Evolutionary conservation across 169 alveolate genomes (phyloP).

Genomic region (Cryptosporidium bovis): DNA sequence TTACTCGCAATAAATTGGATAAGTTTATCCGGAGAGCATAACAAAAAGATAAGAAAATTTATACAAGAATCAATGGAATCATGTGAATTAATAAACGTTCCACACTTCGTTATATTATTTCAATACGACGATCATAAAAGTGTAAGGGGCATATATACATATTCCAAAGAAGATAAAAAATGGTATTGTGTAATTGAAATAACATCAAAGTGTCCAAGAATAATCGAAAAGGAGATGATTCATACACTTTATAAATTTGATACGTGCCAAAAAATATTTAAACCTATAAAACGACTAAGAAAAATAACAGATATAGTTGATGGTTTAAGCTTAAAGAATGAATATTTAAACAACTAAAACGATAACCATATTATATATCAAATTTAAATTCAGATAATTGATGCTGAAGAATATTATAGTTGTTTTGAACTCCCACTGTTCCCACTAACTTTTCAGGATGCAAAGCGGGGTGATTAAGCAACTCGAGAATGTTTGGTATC

Average conservation of each 20-base stretch:
- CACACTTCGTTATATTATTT: conserved; percentile 53
- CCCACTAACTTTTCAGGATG: conserved; percentile 58
- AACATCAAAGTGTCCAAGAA: conserved; percentile 41
- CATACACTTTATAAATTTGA: conserved; percentile 67
- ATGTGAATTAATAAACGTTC: conserved; percentile 20
- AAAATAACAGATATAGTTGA: conserved; percentile 65
- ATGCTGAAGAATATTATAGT: conserved; percentile 21
- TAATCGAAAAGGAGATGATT: conserved; percentile 38
- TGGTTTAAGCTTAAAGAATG: conserved; percentile 53
- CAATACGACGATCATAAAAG: conserved; percentile 73
- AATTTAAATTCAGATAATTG: conserved; percentile 30
- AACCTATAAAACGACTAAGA: conserved; percentile 20
- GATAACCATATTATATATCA: background rate
- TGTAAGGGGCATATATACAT: conserved; percentile 52
- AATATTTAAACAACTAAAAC: conserved; percentile 10
- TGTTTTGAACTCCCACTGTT: conserved; percentile 53
- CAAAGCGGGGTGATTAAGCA: conserved; percentile 35
- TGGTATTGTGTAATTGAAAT: conserved; percentile 71
- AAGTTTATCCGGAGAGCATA: conserved; percentile 71
- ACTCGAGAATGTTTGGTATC: conserved; percentile 23
- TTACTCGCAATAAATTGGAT: conserved; percentile 64
- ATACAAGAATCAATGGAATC: conserved; percentile 62
- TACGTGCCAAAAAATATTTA: conserved; percentile 58
- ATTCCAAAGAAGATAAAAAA: conserved; percentile 12
- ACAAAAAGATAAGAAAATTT: conserved; percentile 37